Evolutionary conservation across 1,284 basidiomycete genomes (phyloP).

Genomic region (Papiliotrema nemorosa): DNA sequence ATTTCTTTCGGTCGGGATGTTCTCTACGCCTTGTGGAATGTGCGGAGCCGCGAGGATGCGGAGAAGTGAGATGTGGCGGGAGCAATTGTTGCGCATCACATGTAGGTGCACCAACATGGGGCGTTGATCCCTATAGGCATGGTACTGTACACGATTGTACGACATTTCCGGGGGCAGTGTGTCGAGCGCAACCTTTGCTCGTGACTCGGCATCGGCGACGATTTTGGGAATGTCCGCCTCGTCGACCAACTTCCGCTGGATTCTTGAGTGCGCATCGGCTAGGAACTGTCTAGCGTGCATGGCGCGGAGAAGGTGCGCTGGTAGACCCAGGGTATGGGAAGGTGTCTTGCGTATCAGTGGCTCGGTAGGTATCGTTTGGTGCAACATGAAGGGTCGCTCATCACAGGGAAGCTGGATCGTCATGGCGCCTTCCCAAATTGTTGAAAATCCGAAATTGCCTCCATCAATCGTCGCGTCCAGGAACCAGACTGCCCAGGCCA

Average conservation of each 20-base stretch:
- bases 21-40: not conserved
- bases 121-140: conserved; percentile 9
- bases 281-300: conserved; percentile 13
- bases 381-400: not conserved
- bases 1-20: conserved; percentile 1
- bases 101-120: conserved; percentile 10
- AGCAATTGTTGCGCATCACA: conserved; percentile 14
- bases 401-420: conserved; percentile 14
- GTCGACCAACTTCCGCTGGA: conserved; percentile 3
- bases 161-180: conserved; percentile 6
- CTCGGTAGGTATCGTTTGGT: not conserved
- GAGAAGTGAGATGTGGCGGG: conserved; percentile 8
- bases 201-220: not conserved
- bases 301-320: conserved; percentile 11
- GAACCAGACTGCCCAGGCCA: conserved; percentile 23
- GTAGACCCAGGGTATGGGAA: conserved; percentile 2
- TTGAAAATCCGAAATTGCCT: conserved; percentile 14
- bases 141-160: conserved; percentile 4
- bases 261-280: conserved; percentile 9
- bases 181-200: conserved; percentile 4
- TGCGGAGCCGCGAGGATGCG: conserved; percentile 3
- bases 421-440: conserved; percentile 10
- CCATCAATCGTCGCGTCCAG: conserved; percentile 21
- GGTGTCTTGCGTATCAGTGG: conserved; percentile 1
- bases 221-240: not conserved